Base-by-base conservation (phyloP, 345 rosid genomes). In the Syzygium aromaticum region DNA sequence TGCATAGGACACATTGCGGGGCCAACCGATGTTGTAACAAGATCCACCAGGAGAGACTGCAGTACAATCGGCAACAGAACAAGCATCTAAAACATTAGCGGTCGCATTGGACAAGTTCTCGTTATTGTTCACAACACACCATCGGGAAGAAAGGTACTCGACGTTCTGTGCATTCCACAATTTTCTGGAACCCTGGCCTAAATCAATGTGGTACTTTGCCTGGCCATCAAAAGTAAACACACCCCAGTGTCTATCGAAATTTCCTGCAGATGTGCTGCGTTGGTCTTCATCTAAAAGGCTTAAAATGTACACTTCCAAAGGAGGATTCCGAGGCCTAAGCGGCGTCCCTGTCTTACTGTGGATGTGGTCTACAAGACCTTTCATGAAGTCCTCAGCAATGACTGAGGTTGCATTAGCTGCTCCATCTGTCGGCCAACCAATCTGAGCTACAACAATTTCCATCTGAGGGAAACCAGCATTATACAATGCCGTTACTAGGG, bases 371-470 rank as follows among this genome's bases (percentile, higher is more conserved):
- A 91, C 90, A 85, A 97, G 91, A 63, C 94, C 97, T 89, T 92
- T 92, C 92, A 94, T 90, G 90, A 95, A 97, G 19, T 86, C 87
- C 88, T 91, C 92, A 17, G 99, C 96, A 8, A 90, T 54, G 23
- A 90, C 84, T 59, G 96, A 84, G 54, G 95, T 92, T 57, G 98
- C 98, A 90, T 96, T 94, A 85, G 91, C 91, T 84, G 95, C 93
- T 90, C 96, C 99, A 90, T 97, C 99, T 6, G 98, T 97, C 30
- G 99, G 99, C 98, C 99, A 96, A 61, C 99, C 99, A 89, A 97
- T 95, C 92, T 91, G 92, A 27, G 95, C 91, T 43, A 96, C 92
- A 11, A 94, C 93, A 43, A 97, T 93, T 52, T 93, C 94, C 85
- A 93, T 94, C 14, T 92, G 93, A 22, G 92, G 91, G 89, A 92